Evolutionary conservation across 2,329 filamentous ascomycete genomes (phyloP).

Genomic region (Pyrenochaeta sp.): DNA sequence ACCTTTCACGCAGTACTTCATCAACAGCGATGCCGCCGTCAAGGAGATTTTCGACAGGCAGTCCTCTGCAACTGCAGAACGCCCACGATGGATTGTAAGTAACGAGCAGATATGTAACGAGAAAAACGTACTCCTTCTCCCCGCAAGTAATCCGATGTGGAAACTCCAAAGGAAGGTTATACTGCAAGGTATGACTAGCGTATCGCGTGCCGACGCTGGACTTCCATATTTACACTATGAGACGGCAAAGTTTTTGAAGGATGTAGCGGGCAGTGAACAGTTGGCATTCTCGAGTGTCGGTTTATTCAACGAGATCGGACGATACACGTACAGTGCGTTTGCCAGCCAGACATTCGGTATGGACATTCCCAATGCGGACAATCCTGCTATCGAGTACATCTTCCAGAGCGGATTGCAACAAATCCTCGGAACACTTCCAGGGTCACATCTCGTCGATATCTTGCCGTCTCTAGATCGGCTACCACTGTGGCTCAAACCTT

Average conservation of each 20-base stretch:
- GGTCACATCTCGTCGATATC: slow-evolving; percentile 8
- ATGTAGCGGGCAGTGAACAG: slow-evolving; percentile 1
- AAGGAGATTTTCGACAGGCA: slow-evolving; percentile 52
- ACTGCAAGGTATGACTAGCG: slow-evolving; percentile 13
- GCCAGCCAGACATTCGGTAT: slow-evolving; percentile 15
- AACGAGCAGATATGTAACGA: slow-evolving; percentile 15
- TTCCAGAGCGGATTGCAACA: slow-evolving; percentile 8
- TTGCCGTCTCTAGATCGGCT: slow-evolving; percentile 7
- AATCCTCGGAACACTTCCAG: slow-evolving; percentile 9
- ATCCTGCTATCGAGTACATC: slow-evolving; percentile 13
- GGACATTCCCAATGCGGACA: slow-evolving; percentile 7
- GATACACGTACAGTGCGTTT: slow-evolving; percentile 13
- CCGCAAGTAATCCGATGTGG: slow-evolving; percentile 10
- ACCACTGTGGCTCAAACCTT: slow-evolving; percentile 9
- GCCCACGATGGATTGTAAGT: slow-evolving; percentile 29
- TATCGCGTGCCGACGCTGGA: slow-evolving; percentile 12
- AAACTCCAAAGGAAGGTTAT: slow-evolving; percentile 11
- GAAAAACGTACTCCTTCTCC: slow-evolving; percentile 10
- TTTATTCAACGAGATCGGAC: slow-evolving; percentile 11
- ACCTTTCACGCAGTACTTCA: slow-evolving; percentile 21
- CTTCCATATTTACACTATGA: slow-evolving; percentile 11
- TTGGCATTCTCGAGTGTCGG: slow-evolving; percentile 5
- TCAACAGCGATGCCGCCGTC: slow-evolving; percentile 52
- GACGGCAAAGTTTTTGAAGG: slow-evolving; percentile 13
- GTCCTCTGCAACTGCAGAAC: slow-evolving; percentile 40